phyloP scores from a whole-genome alignment of 441 rosid genomes.

The Populus hybrid region DNA sequence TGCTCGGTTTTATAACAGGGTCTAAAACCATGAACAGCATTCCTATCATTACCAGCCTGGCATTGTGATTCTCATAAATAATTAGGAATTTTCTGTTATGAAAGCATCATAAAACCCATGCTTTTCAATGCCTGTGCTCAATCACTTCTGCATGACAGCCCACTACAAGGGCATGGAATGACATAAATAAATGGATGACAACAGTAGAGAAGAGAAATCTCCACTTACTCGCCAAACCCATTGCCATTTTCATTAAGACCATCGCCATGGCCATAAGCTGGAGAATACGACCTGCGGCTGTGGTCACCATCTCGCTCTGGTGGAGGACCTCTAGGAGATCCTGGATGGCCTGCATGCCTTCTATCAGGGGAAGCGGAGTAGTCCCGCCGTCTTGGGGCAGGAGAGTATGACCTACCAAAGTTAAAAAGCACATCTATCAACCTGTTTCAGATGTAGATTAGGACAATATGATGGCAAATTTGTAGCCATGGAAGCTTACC shows the following conservation, averaged over 20 bases:
- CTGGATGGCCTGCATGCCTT: conserved; percentile 55
- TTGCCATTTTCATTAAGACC: conserved; percentile 39
- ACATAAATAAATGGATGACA: neutral
- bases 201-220: neutral
- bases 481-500: conserved; percentile 42
- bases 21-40: too few relatives aligned
- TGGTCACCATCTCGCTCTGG: conserved; percentile 52
- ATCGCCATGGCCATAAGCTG: conserved; percentile 44
- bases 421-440: neutral
- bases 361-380: conserved; percentile 75
- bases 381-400: conserved; percentile 58
- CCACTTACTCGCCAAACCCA: conserved; percentile 58
- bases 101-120: neutral
- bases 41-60: neutral
- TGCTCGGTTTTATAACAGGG: neutral
- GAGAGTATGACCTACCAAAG: conserved; percentile 75
- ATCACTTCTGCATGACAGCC: neutral
- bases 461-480: conserved; percentile 2
- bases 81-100: neutral
- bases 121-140: neutral
- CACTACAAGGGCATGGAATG: neutral
- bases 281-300: conserved; percentile 62
- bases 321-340: conserved; percentile 75
- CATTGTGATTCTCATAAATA: neutral
- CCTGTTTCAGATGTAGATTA: neutral